Evolutionary conservation across 306 rosid genomes (phyloP).

Genomic region (Corylus avellana): DNA sequence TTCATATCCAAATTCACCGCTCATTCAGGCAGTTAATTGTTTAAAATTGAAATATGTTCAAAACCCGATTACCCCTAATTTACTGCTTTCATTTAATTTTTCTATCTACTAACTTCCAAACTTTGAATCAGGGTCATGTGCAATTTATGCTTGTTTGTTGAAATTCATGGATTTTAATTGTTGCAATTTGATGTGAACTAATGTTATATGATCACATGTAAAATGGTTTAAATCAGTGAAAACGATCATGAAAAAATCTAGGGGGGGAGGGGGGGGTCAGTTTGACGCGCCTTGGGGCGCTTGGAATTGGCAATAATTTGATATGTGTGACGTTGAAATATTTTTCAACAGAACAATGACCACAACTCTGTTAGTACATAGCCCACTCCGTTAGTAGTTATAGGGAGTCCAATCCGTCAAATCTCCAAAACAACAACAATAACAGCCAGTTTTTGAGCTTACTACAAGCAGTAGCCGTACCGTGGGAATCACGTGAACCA

Average conservation of each 20-base stretch:
- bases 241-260: too few relatives aligned
- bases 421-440: conserved; percentile 27
- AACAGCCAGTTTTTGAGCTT: conserved; percentile 52
- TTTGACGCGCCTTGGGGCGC: neutral
- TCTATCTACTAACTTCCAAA: too few relatives aligned
- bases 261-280: too few relatives aligned
- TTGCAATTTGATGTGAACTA: too few relatives aligned
- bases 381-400: conserved; percentile 40
- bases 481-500: conserved; percentile 67
- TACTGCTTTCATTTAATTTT: too few relatives aligned
- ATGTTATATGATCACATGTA: too few relatives aligned
- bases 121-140: too few relatives aligned
- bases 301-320: neutral
- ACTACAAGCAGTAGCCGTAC: conserved; percentile 44
- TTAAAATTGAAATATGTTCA: too few relatives aligned
- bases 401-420: conserved; percentile 62
- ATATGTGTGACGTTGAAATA: neutral
- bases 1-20: too few relatives aligned
- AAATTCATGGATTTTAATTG: neutral
- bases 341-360: conserved; percentile 33
- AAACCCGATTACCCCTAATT: too few relatives aligned
- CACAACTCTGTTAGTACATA: conserved; percentile 18
- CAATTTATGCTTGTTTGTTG: neutral
- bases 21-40: too few relatives aligned
- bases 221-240: too few relatives aligned